Evolutionary conservation across 2,329 filamentous ascomycete genomes (phyloP).

Genomic region (Truncatella angustata): DNA sequence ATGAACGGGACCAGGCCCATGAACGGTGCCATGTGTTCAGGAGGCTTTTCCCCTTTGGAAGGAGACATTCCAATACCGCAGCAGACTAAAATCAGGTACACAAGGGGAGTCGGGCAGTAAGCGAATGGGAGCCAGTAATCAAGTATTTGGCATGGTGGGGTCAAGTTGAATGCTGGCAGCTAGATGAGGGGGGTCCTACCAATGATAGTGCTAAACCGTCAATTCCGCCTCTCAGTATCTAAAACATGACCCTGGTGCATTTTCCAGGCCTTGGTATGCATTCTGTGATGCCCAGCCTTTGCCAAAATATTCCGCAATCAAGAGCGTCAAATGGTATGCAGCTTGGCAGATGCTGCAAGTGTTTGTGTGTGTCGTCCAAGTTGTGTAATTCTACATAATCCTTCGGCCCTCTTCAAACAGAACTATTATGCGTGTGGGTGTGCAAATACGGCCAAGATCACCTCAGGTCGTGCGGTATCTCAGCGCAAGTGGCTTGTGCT

Average conservation of each 20-base stretch:
- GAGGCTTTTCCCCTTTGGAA: slow-evolving; percentile 5
- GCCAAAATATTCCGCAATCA: not conserved
- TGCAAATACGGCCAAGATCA: no score
- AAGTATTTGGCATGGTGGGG: not conserved
- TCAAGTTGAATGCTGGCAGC: slow-evolving; percentile 2
- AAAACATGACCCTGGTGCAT: not conserved
- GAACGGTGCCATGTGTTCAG: slow-evolving; percentile 14
- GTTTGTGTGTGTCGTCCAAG: not conserved
- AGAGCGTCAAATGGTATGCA: not conserved
- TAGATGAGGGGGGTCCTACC: slow-evolving; percentile 1
- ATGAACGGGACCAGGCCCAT: slow-evolving; percentile 6
- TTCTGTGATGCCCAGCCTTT: not conserved
- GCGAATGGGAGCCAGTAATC: slow-evolving; percentile 5
- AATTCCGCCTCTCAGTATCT: not conserved
- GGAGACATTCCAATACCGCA: not conserved
- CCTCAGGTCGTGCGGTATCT: not conserved
- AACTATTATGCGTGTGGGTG: not conserved
- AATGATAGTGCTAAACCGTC: not conserved
- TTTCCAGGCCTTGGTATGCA: not conserved
- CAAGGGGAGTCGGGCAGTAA: not conserved
- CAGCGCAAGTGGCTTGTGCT: no score
- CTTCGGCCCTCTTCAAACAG: not conserved
- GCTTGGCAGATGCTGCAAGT: no score
- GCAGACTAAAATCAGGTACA: slow-evolving; percentile 8
- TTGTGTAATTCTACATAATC: not conserved